Evolutionary conservation across 306 rosid species (phyloP).

Genomic region (Psophocarpus tetragonolobus): DNA sequence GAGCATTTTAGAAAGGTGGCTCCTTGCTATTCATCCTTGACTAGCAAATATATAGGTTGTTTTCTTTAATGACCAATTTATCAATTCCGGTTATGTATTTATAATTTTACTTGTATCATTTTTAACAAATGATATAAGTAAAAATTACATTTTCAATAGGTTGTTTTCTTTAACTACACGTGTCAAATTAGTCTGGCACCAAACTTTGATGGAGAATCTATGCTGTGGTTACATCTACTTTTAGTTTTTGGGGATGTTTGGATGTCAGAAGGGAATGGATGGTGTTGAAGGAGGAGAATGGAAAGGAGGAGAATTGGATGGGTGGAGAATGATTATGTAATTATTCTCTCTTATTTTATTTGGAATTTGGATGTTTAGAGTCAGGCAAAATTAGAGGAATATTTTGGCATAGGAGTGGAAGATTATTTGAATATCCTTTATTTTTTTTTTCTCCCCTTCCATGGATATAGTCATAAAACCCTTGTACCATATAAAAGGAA

Average conservation of each 20-base stretch:
- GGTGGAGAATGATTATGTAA: not conserved
- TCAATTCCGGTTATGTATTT: not conserved
- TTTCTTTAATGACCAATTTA: not conserved
- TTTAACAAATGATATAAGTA: not conserved
- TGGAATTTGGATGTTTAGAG: not conserved
- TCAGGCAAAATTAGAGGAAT: not conserved
- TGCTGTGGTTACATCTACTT: not conserved
- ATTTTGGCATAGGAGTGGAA: not conserved
- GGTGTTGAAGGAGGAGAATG: not conserved
- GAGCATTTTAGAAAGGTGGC: slow-evolving; percentile 87
- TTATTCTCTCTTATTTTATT: not conserved
- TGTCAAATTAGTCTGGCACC: slow-evolving; percentile 13
- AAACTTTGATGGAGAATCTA: not conserved
- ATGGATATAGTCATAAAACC: not conserved
- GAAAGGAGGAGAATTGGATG: not conserved
- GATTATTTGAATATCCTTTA: slow-evolving; percentile 1
- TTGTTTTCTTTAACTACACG: not conserved
- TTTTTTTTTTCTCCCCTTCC: slow-evolving; percentile 10
- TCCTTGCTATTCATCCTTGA: slow-evolving; percentile 21
- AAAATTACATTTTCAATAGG: not conserved
- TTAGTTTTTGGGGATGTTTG: slow-evolving; percentile 22
- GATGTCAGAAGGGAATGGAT: slow-evolving; percentile 1
- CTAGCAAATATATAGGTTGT: slow-evolving; percentile 5
- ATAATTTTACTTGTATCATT: not conserved
- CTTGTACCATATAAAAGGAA: not conserved